Base-by-base conservation (phyloP, 2,329 filamentous ascomycete genomes). In the Didymella keratinophila region DNA sequence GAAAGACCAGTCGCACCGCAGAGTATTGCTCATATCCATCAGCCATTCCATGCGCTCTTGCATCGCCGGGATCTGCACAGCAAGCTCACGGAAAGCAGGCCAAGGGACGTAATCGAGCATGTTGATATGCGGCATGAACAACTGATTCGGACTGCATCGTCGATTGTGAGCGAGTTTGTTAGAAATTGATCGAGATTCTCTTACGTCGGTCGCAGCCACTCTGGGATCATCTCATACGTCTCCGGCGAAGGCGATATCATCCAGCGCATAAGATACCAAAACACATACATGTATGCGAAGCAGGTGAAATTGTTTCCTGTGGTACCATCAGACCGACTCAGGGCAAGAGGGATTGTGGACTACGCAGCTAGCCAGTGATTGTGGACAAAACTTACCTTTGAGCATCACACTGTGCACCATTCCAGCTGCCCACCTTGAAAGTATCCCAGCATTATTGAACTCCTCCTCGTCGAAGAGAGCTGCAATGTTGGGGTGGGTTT, bases 51-150 rank as follows among this genome's bases (percentile, higher is more conserved):
- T 69, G 6, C 57, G 62, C 52, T 68, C 61, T 30, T 70, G 68
- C 68, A 70, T 70, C 9, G 62, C 58, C 0, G 68, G 66, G 25
- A 70, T 63, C 44, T 70, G 66, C 12, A 67, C 66, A 14, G 59
- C 61, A 16, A 67, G 62, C 45, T 70, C 68, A 12, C 68, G 66
- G 20, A 70, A 70, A 2, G 68, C 68, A 9, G 68, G 68, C 68
- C 68, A 70, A 14, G 61, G 48, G 21, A 70, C 46, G 27, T 62
- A 69, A 28, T 70, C 68, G 27, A 69, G 50, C 14, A 65, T 65
- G 16, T 39, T 67, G 52, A 68, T 70, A 28, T 70, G 68, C 1
- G 66, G 65, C 68, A 70, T 70, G 32, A 70, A 68, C 3, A 70
- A 56, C 14, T 70, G 68, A 25, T 70, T 70, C 6, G 66, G 68